These are phyloP conservation scores for Fusarium chlamydosporum DNA, from an alignment of 2,329 filamentous ascomycete genomes.

Conservation along the genomic window DNA sequence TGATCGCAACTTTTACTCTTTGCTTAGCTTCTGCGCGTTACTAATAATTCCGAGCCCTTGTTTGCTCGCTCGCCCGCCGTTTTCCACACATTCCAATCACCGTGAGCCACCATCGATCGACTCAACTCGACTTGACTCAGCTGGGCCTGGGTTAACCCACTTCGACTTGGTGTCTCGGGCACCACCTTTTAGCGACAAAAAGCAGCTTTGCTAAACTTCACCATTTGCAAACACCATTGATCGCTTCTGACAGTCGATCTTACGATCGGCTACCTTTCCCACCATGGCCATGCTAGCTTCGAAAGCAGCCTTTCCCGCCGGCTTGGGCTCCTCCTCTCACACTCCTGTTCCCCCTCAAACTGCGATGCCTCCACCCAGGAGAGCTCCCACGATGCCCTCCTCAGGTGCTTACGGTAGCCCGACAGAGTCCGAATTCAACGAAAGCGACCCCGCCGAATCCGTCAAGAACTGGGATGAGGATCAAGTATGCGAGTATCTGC, in stretches of 20 bases:
- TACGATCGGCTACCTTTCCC: conserved; percentile 22
- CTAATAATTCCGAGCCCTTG: conserved; percentile 44
- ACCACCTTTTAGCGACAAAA: conserved; percentile 33
- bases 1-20: conserved; percentile 47
- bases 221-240: conserved; percentile 8
- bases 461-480: conserved; percentile 93
- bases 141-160: conserved; percentile 45
- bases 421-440: conserved; percentile 93
- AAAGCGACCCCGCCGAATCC: conserved; percentile 80
- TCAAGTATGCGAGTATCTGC: conserved; percentile 90
- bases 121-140: conserved; percentile 36
- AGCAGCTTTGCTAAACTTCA: conserved; percentile 6
- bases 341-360: conserved; percentile 64
- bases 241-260: conserved; percentile 19
- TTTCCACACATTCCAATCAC: conserved; percentile 30
- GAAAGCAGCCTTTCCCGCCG: conserved; percentile 77
- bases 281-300: conserved; percentile 83
- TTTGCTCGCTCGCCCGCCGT: conserved; percentile 4
- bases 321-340: conserved; percentile 63
- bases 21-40: conserved; percentile 24
- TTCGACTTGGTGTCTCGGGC: conserved; percentile 44
- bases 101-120: conserved; percentile 37
- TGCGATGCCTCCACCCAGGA: conserved; percentile 65
- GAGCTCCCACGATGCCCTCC: conserved; percentile 64
- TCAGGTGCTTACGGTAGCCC: conserved; percentile 78